Conservation (phyloP, 1,284 basidiomycete genomes). For the Agroathelia rolfsii region DNA sequence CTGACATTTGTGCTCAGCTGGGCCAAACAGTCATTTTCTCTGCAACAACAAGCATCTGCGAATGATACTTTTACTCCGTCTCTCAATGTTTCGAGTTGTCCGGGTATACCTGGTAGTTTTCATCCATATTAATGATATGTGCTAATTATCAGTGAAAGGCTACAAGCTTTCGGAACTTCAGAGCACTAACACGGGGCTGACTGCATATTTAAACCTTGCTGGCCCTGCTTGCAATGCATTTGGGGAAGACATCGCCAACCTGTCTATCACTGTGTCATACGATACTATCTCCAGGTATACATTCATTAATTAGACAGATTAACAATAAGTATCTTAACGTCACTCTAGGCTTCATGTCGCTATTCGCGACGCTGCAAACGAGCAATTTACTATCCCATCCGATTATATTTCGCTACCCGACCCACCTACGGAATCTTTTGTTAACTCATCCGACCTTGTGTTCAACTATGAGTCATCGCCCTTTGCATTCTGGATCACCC, state of each 20-base stretch:
- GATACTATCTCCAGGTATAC: constrained; percentile 35
- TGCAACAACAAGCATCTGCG: no score
- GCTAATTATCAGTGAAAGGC: no score
- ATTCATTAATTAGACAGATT: constrained; percentile 1
- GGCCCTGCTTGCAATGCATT: constrained; percentile 54
- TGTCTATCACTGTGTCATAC: constrained; percentile 47
- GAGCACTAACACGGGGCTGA: constrained; percentile 39
- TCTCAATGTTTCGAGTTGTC: no score
- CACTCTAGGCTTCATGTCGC: constrained; percentile 63
- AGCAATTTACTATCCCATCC: constrained; percentile 64
- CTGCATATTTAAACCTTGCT: constrained; percentile 42
- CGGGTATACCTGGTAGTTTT: no score
- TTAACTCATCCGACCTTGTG: constrained; percentile 31
- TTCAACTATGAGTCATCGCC: constrained; percentile 63
- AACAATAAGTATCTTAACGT: constrained; percentile 16
- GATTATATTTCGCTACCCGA: constrained; percentile 52
- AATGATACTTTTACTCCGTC: no score
- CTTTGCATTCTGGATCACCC: constrained; percentile 63
- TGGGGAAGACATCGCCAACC: constrained; percentile 43
- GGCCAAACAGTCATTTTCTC: no score
- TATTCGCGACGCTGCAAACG: constrained; percentile 46
- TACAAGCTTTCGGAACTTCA: constrained; percentile 39
- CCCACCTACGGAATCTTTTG: constrained; percentile 17
- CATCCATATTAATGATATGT: no score
- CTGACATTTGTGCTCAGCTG: no score